Conservation (phyloP, 2,329 filamentous ascomycete genomes). For the Fusarium clavum region DNA sequence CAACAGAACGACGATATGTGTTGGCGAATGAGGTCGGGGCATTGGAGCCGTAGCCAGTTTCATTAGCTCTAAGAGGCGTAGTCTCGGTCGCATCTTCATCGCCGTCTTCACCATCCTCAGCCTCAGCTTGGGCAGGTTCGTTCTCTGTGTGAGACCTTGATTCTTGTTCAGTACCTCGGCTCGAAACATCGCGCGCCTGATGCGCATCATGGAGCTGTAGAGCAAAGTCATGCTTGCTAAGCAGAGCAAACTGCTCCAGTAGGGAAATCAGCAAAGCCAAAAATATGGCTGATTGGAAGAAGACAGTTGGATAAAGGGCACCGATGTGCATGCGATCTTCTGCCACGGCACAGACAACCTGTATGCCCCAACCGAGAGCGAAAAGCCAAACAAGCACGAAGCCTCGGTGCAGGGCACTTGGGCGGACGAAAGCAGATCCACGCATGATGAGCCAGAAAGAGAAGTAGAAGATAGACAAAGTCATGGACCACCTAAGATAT, state of each 20-base stretch:
- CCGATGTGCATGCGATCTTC: constrained; percentile 79
- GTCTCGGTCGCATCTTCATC: constrained; percentile 60
- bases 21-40: constrained; percentile 65
- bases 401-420: constrained; percentile 85
- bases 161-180: constrained; percentile 36
- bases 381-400: constrained; percentile 91
- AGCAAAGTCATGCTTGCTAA: constrained; percentile 76
- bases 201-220: constrained; percentile 65
- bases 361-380: constrained; percentile 75
- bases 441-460: constrained; percentile 85
- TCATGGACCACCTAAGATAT: constrained; percentile 77
- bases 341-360: constrained; percentile 79
- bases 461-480: constrained; percentile 82
- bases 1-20: constrained; percentile 64
- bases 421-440: constrained; percentile 81
- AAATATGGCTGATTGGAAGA: constrained; percentile 82
- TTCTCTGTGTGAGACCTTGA: constrained; percentile 17
- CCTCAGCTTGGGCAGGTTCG: constrained; percentile 41
- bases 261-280: constrained; percentile 80
- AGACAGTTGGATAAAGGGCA: constrained; percentile 83
- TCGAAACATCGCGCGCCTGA: constrained; percentile 55
- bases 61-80: constrained; percentile 62
- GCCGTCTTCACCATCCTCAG: constrained; percentile 31
- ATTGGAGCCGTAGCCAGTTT: constrained; percentile 51
- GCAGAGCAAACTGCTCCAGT: constrained; percentile 82